Evolutionary conservation across 352 stramenopile species (phyloP).

Genomic region (Nothophytophthora sp.): DNA sequence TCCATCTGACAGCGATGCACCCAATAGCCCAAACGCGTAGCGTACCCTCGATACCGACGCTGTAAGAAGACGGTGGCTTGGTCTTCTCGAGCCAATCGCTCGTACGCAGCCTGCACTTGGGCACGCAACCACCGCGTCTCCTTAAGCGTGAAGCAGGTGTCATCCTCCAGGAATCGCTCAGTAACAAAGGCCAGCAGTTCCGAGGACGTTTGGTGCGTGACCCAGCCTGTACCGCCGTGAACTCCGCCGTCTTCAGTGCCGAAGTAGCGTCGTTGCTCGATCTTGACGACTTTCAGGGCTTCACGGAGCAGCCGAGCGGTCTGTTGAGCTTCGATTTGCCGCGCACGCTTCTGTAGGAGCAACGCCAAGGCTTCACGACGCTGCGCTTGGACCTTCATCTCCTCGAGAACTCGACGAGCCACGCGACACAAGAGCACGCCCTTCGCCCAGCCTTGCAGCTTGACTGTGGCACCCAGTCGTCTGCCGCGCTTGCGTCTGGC

Average conservation of each 20-base stretch:
- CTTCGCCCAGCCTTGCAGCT: constrained; percentile 40
- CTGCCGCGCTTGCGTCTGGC: constrained; percentile 23
- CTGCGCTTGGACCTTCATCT: constrained; percentile 23
- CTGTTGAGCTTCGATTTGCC: constrained; percentile 45
- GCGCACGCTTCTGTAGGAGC: constrained; percentile 58
- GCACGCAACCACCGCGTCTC: constrained; percentile 41
- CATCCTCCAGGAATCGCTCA: constrained; percentile 32
- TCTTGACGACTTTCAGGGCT: constrained; percentile 40
- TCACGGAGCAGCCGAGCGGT: constrained; percentile 37
- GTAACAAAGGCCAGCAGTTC: constrained; percentile 55
- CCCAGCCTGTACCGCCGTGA: constrained; percentile 11
- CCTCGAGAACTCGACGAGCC: constrained; percentile 23
- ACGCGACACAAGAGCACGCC: constrained; percentile 21
- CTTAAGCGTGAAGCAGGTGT: constrained; percentile 35
- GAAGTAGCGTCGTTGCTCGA: constrained; percentile 50
- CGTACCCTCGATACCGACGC: constrained; percentile 54
- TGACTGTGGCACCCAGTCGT: constrained; percentile 8
- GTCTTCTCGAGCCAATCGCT: constrained; percentile 45
- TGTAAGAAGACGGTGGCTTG: constrained; percentile 48
- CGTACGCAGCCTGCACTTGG: constrained; percentile 31
- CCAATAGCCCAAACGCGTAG: constrained; percentile 36
- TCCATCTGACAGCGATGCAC: constrained; percentile 37
- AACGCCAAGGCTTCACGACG: constrained; percentile 39
- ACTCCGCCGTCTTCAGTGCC: constrained; percentile 7
- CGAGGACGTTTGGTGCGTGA: constrained; percentile 29